A percentile compares a stretch with the other conserved stretches of the same genome.
These are phyloP conservation scores for Tricholomella constricta DNA, from an alignment of 768 basidiomycete genomes.

Conservation along the genomic window DNA sequence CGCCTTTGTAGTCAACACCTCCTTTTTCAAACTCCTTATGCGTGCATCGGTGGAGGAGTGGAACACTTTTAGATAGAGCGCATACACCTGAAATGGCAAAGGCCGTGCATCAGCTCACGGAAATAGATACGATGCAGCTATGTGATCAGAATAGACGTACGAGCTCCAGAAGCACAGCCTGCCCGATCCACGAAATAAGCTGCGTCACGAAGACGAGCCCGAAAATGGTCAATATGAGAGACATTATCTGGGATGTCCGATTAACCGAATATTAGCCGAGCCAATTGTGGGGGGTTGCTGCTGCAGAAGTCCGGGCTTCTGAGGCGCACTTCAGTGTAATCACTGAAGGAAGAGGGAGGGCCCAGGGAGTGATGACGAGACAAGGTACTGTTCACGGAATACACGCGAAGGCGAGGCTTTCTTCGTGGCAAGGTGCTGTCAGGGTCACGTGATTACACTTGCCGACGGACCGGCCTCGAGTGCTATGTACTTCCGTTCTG, in stretches of 20 bases:
- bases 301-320: conserved; percentile 14
- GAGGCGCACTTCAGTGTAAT: conserved; percentile 11
- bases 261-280: conserved; percentile 12
- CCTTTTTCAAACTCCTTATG: conserved; percentile 75
- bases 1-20: conserved; percentile 78
- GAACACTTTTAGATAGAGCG: conserved; percentile 67
- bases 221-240: conserved; percentile 82
- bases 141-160: conserved; percentile 47
- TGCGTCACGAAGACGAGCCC: conserved; percentile 80
- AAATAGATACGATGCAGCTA: too few species aligned
- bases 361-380: conserved; percentile 22
- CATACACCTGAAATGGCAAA: conserved; percentile 59
- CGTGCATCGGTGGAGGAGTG: conserved; percentile 52
- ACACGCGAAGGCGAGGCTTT: conserved; percentile 2
- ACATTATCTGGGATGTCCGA: conserved; percentile 46
- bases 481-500: too few species aligned
- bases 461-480: neutral
- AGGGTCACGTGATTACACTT: neutral
- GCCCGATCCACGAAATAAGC: conserved; percentile 86
- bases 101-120: conserved; percentile 2
- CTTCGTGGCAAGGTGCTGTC: neutral
- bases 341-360: conserved; percentile 5
- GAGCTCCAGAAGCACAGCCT: conserved; percentile 77
- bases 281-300: neutral
- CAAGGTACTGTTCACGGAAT: conserved; percentile 6